Evolutionary conservation across 306 rosid species (phyloP).

Genomic region (Malus sylvestris): DNA sequence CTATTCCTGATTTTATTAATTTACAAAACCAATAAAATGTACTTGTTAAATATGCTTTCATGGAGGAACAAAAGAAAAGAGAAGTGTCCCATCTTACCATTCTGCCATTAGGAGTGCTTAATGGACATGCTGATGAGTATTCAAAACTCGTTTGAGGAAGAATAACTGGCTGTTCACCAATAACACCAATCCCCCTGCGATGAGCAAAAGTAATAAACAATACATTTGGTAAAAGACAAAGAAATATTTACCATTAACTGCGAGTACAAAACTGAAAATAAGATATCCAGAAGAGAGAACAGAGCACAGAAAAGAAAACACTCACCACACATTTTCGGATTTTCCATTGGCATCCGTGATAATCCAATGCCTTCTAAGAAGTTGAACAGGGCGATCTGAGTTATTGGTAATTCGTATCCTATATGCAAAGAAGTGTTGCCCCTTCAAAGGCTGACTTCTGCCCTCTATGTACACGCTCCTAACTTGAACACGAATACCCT

Average conservation of each 20-base stretch:
- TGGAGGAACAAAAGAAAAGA: neutral
- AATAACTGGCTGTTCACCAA: slow-evolving; percentile 91
- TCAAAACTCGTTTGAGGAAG: slow-evolving; percentile 85
- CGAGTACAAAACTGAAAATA: neutral
- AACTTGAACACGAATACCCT: slow-evolving; percentile 95
- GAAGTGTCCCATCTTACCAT: slow-evolving; percentile 53
- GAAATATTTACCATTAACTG: neutral
- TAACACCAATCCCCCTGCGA: slow-evolving; percentile 89
- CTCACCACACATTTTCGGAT: slow-evolving; percentile 82
- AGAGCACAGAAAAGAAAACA: slow-evolving; percentile 15
- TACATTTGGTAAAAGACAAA: neutral
- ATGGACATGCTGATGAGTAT: slow-evolving; percentile 93
- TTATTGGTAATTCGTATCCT: slow-evolving; percentile 83
- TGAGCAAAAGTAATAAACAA: neutral
- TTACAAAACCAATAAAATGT: neutral
- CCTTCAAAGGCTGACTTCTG: slow-evolving; percentile 85
- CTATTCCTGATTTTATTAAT: neutral
- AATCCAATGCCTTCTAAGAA: slow-evolving; percentile 96
- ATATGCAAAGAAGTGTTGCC: slow-evolving; percentile 82
- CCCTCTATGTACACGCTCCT: slow-evolving; percentile 92
- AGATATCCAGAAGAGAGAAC: neutral
- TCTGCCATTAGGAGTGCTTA: slow-evolving; percentile 82
- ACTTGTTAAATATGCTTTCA: neutral
- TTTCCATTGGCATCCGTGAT: slow-evolving; percentile 82
- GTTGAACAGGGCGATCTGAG: slow-evolving; percentile 76